A percentile compares a stretch with the other conserved stretches of the same genome.
phyloP scores from a whole-genome alignment of 1,284 basidiomycete species.

The Austroboletus rostrupii region DNA sequence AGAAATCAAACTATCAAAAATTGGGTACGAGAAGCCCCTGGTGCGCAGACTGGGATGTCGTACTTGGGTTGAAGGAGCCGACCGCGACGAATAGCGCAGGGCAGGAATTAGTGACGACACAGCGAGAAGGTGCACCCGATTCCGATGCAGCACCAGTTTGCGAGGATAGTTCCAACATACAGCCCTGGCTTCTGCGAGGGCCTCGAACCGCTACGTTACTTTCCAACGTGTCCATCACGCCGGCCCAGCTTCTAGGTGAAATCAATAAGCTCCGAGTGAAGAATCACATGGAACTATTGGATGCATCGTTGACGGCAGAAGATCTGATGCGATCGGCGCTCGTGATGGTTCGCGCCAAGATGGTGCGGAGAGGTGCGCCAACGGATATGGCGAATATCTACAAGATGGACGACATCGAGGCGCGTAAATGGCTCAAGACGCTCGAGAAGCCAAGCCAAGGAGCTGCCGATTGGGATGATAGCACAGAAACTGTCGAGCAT shows the following conservation, averaged over 20 bases:
- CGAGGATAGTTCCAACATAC: conserved; percentile 12
- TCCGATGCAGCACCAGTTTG: conserved; percentile 9
- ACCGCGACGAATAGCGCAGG: neutral
- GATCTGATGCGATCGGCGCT: conserved; percentile 57
- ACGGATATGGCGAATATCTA: conserved; percentile 73
- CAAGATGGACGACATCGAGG: conserved; percentile 41
- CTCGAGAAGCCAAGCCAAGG: conserved; percentile 21
- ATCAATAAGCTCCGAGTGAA: conserved; percentile 59
- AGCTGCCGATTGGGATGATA: conserved; percentile 28
- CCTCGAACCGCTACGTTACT: conserved; percentile 44
- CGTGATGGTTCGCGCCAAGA: conserved; percentile 57
- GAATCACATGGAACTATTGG: conserved; percentile 43
- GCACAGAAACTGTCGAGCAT: conserved; percentile 41
- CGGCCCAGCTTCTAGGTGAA: conserved; percentile 44
- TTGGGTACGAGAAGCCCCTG: conserved; percentile 70
- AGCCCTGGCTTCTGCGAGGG: conserved; percentile 69
- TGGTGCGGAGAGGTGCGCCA: conserved; percentile 67
- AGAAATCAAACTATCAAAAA: conserved; percentile 69
- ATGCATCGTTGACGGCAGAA: conserved; percentile 31
- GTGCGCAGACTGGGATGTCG: conserved; percentile 66
- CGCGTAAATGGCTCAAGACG: conserved; percentile 19
- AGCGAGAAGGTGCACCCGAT: conserved; percentile 37
- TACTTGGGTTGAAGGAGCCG: conserved; percentile 46
- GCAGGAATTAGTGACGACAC: conserved; percentile 47
- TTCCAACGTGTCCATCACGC: conserved; percentile 40